Evolutionary conservation across 129 eudicot genomes (phyloP), one percentile per base, ranked within the genome.

Genomic region (Apium graveolens): DNA sequence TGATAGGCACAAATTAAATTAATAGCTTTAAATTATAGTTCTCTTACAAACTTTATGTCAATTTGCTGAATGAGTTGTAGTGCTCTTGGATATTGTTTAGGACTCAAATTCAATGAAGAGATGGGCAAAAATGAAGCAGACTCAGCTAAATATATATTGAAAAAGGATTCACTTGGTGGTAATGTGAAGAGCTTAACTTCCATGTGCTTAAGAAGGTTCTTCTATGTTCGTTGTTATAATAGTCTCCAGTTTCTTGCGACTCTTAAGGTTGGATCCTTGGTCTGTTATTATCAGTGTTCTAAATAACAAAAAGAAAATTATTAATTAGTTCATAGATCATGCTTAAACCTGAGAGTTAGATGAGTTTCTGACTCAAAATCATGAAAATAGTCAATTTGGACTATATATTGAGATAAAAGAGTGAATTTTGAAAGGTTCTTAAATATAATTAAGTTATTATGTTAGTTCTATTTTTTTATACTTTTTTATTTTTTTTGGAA

Each of bases 201-300:
- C 31, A 84, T 84, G 55, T 88, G 93, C 83, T 81, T 90, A 92
- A 84, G 83, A 80, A 89, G 97, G 75, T 91, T 94, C 82, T 74
- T 84, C 34, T 91, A 91, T 76, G 80, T 84, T 48, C 91, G 96
- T 31, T 94, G 98, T 79, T 91, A 91, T 76, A 86, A 88, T 75
- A 94, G 96, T 81, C 85, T 88, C 45, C 92, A 90, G 76, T 89
- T 94, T 82, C 96, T 94, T 75, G 91, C 96, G n/a, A 83, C 90
- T 75, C 86, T 94, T 35, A 94, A 94, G 93, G 93, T 89, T 66
- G 80, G 85, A 83, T 44, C 41, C 20, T 32, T 46, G n/a, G 32
- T 82, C 49, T 51, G 42, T 43, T 66, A 8, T 75, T n/a, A n/a
- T n/a, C n/a, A n/a, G n/a, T n/a, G n/a, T n/a, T n/a, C n/a, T n/a